Conservation (phyloP, 108 stramenopile genomes). For the Epithemia pelagica region DNA sequence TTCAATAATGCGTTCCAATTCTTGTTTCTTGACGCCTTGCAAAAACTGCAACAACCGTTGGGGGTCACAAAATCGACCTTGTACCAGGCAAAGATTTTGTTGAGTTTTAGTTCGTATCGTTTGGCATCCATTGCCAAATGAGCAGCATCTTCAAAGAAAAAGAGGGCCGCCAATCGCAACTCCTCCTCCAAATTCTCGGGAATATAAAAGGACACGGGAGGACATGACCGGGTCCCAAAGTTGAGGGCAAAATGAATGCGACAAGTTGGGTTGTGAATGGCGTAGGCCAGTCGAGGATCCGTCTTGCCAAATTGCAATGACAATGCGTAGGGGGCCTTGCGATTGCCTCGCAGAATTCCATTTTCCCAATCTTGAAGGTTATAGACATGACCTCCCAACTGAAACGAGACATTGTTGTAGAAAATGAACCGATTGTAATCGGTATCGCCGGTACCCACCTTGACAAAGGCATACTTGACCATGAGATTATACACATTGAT, state of each 20-base stretch:
- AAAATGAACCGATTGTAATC: constrained; percentile 27
- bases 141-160: constrained; percentile 42
- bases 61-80: neutral
- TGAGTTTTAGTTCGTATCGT: neutral
- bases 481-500: constrained; percentile 76
- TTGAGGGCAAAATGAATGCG: constrained; percentile 76
- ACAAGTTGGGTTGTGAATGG: constrained; percentile 22
- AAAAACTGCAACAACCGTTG: neutral
- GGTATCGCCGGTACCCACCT: constrained; percentile 36
- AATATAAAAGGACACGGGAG: constrained; percentile 24
- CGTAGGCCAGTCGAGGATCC: constrained; percentile 7
- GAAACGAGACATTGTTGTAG: constrained; percentile 24
- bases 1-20: neutral
- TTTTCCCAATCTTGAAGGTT: constrained; percentile 58
- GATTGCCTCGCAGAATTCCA: constrained; percentile 56
- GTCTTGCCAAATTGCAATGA: constrained; percentile 10
- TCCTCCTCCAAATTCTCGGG: constrained; percentile 31
- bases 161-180: constrained; percentile 33
- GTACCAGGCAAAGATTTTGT: neutral
- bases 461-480: constrained; percentile 66
- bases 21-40: neutral
- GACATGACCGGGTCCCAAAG: constrained; percentile 20
- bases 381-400: constrained; percentile 30
- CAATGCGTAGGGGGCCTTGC: constrained; percentile 2
- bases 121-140: constrained; percentile 11